phyloP scores from a whole-genome alignment of 2,329 filamentous ascomycete species.

The Pyrenophora seminiperda region DNA sequence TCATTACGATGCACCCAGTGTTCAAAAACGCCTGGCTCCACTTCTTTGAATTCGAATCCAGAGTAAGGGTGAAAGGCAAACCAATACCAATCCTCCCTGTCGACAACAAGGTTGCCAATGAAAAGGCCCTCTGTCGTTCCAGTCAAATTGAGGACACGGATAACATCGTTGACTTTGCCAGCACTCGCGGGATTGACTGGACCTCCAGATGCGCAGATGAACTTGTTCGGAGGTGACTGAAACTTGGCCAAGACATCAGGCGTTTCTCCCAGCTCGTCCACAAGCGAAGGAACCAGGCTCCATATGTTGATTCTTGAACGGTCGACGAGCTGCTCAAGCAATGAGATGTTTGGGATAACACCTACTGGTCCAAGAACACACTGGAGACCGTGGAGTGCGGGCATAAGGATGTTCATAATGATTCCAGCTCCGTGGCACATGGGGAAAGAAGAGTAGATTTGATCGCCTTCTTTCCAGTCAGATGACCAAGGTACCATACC shows the following conservation, averaged over 20 bases:
- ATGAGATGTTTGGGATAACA: conserved; percentile 45
- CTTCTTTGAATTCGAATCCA: conserved; percentile 31
- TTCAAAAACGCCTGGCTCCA: conserved; percentile 40
- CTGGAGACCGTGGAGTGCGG: conserved; percentile 44
- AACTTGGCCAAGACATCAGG: conserved; percentile 27
- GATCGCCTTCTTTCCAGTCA: conserved; percentile 30
- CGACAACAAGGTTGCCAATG: conserved; percentile 21
- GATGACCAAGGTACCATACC: conserved; percentile 33
- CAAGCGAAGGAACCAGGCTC: conserved; percentile 31
- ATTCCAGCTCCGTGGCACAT: conserved; percentile 49
- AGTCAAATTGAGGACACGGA: conserved; percentile 27
- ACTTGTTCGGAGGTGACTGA: conserved; percentile 14
- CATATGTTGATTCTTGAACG: conserved; percentile 39
- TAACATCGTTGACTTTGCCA: conserved; percentile 23
- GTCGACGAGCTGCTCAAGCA: conserved; percentile 45
- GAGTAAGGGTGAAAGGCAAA: conserved; percentile 31
- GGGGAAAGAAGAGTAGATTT: conserved; percentile 42
- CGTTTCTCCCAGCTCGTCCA: conserved; percentile 31
- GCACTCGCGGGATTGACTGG: conserved; percentile 28
- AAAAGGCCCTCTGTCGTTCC: conserved; percentile 33
- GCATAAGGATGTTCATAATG: conserved; percentile 51
- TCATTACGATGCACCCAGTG: conserved; percentile 44
- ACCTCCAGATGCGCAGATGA: conserved; percentile 45
- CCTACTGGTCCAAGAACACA: conserved; percentile 47
- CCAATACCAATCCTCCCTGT: conserved; percentile 29